Conservation (phyloP, 805 yeast species). For the Kodamaea kakaduensis region DNA sequence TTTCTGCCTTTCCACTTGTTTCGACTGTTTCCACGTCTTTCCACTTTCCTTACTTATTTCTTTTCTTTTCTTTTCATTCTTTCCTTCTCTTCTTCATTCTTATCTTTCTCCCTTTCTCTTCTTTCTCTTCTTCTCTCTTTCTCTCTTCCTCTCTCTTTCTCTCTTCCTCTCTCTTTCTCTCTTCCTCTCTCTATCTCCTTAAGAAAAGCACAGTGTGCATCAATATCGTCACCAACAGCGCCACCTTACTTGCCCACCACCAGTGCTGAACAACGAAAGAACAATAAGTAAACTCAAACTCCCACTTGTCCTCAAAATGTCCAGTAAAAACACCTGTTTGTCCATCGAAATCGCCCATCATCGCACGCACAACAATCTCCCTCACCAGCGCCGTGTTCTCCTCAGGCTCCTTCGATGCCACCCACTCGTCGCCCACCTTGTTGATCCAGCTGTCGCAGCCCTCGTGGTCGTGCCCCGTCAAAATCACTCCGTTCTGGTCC, state of each 20-base stretch:
- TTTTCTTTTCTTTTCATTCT: no score
- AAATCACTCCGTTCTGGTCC: conserved; percentile 66
- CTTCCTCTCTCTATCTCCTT: neutral
- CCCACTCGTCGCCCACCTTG: conserved; percentile 49
- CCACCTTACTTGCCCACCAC: conserved; percentile 88
- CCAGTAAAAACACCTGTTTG: conserved; percentile 84
- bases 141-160: neutral
- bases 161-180: neutral
- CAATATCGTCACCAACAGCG: conserved; percentile 28
- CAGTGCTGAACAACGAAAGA: conserved; percentile 83
- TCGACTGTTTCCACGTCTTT: no score
- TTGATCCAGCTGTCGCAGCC: conserved; percentile 80
- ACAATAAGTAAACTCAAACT: conserved; percentile 68
- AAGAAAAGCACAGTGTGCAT: conserved; percentile 12
- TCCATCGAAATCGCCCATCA: conserved; percentile 97
- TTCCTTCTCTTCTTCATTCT: no score
- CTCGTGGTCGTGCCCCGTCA: conserved; percentile 95
- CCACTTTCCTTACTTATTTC: no score
- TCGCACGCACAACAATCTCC: conserved; percentile 83
- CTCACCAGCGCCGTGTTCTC: conserved; percentile 39
- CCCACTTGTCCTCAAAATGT: conserved; percentile 56
- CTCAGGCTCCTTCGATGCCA: conserved; percentile 44
- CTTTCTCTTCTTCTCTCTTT: no score
- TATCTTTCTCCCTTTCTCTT: no score
- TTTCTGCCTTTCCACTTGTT: no score